phyloP scores from a whole-genome alignment of 768 basidiomycete species.

The Postia placenta region DNA sequence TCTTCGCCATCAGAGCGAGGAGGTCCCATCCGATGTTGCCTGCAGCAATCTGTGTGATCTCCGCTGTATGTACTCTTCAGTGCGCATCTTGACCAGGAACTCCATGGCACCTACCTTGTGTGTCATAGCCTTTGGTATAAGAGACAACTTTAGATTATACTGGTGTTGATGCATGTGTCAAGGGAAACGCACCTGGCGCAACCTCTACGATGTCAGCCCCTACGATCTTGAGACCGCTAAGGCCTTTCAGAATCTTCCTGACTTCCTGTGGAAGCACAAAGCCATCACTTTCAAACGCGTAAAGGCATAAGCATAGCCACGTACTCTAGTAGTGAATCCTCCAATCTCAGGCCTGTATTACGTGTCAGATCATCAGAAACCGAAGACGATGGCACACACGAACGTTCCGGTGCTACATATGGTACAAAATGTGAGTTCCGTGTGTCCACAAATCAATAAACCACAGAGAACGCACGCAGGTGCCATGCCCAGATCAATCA shows the following conservation, averaged over 20 bases:
- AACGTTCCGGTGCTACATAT: conserved; percentile 20
- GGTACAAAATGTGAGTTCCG: neutral
- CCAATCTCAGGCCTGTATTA: conserved; percentile 26
- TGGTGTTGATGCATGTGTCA: too few species aligned
- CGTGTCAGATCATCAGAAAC: neutral
- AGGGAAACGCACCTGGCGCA: conserved; percentile 43
- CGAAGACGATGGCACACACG: neutral
- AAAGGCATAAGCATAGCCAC: neutral
- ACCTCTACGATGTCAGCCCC: conserved; percentile 85
- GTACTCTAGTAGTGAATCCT: conserved; percentile 26
- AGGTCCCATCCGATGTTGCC: conserved; percentile 29
- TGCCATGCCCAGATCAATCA: conserved; percentile 15
- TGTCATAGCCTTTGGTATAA: conserved; percentile 17
- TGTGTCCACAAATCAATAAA: neutral
- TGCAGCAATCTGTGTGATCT: conserved; percentile 27
- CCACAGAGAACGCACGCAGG: conserved; percentile 12
- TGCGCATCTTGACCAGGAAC: neutral
- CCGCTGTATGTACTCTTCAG: conserved; percentile 15
- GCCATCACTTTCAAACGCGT: too few species aligned
- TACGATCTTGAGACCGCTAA: conserved; percentile 71
- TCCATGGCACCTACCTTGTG: conserved; percentile 13
- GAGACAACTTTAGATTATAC: neutral
- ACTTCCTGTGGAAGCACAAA: conserved; percentile 28
- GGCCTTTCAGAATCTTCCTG: conserved; percentile 66
- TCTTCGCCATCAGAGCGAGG: conserved; percentile 27